Evolutionary conservation across 768 basidiomycete genomes (phyloP).

Genomic region (Sutorius australiensis): DNA sequence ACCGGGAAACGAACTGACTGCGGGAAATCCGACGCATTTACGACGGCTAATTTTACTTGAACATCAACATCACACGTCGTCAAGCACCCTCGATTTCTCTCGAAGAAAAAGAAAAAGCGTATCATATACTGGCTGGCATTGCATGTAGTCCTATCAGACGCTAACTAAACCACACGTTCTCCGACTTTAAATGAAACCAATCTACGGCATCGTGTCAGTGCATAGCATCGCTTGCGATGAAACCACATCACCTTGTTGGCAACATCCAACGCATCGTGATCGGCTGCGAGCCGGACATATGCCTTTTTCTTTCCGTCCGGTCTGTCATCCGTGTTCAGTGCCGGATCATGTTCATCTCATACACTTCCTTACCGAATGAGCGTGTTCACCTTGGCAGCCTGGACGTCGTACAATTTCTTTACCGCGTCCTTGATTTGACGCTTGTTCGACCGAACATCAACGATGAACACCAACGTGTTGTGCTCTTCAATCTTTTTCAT

Average conservation of each 20-base stretch:
- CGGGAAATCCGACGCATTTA: slow-evolving; percentile 3
- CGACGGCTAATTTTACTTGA: neutral
- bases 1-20: slow-evolving; percentile 7
- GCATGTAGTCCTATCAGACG: slow-evolving; percentile 8
- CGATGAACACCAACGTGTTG: slow-evolving; percentile 98
- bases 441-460: slow-evolving; percentile 95
- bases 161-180: neutral
- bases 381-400: slow-evolving; percentile 96
- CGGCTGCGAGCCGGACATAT: slow-evolving; percentile 91
- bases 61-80: too few species aligned
- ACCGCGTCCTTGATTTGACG: slow-evolving; percentile 99
- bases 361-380: slow-evolving; percentile 77
- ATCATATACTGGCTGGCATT: slow-evolving; percentile 8
- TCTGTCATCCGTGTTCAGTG: slow-evolving; percentile 36
- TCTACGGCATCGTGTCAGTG: slow-evolving; percentile 42
- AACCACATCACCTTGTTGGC: slow-evolving; percentile 80
- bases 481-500: slow-evolving; percentile 99
- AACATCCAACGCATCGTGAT: slow-evolving; percentile 94
- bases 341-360: neutral
- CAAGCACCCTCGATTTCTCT: too few species aligned
- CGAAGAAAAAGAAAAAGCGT: neutral
- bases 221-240: neutral
- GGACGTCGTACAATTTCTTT: slow-evolving; percentile 98
- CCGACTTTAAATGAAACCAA: slow-evolving; percentile 81
- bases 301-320: slow-evolving; percentile 99